A percentile compares a stretch with the other conserved stretches of the same genome.
These are phyloP conservation scores for Thymus quinquecostatus DNA, from an alignment of 257 asterid species.

Conservation along the genomic window DNA sequence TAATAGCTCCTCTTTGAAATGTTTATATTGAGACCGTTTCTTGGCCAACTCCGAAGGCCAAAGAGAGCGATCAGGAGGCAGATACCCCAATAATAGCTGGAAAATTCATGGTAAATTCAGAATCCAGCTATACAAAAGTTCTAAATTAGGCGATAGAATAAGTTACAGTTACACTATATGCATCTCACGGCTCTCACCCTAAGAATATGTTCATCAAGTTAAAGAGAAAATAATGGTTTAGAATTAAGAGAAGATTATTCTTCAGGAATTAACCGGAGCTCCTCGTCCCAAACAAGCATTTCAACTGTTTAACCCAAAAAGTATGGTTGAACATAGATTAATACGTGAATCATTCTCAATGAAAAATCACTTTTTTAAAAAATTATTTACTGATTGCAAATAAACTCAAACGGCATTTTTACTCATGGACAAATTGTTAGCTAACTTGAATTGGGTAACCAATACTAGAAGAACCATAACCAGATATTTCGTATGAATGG, in stretches of 20 bases:
- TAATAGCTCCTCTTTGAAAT: slow-evolving; percentile 87
- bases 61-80: slow-evolving; percentile 75
- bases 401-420: not conserved
- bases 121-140: slow-evolving; percentile 17
- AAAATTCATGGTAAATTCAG: slow-evolving; percentile 26
- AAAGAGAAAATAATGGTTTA: not conserved
- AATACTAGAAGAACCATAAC: not conserved
- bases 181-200: not conserved
- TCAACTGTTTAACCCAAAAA: slow-evolving; percentile 12
- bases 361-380: not conserved
- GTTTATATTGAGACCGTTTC: slow-evolving; percentile 84
- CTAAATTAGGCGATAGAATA: slow-evolving; percentile 8
- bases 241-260: not conserved
- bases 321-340: not conserved
- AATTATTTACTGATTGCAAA: slow-evolving; percentile 7
- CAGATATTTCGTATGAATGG: not conserved
- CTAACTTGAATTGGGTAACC: not conserved
- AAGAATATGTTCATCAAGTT: not conserved
- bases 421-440: not conserved
- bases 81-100: slow-evolving; percentile 89
- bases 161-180: not conserved
- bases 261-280: not conserved
- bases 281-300: slow-evolving; percentile 15
- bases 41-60: slow-evolving; percentile 92
- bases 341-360: not conserved